Evolutionary conservation across 306 rosid species (phyloP).

Genomic region (Prunus dulcis): DNA sequence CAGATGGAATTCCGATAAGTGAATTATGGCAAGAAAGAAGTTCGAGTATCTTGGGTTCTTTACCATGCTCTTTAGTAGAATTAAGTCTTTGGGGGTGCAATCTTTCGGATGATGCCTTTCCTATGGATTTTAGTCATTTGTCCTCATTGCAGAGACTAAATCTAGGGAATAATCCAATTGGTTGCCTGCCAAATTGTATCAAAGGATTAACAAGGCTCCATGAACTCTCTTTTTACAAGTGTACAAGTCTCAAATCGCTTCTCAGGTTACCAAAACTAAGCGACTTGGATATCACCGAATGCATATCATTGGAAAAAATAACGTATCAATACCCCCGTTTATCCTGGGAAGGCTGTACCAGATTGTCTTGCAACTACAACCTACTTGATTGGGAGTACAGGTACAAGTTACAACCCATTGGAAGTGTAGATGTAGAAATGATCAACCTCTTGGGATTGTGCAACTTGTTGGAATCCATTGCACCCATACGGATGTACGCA

Average conservation of each 20-base stretch:
- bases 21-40: background rate
- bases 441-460: too few species aligned
- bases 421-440: too few species aligned
- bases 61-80: background rate
- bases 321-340: background rate
- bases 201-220: background rate
- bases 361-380: too few species aligned
- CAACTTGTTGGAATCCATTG: too few species aligned
- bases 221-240: too few species aligned
- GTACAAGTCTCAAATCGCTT: too few species aligned
- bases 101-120: background rate
- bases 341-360: too few species aligned
- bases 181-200: background rate
- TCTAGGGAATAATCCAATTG: background rate
- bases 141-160: background rate
- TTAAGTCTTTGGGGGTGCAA: background rate
- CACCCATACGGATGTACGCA: too few species aligned
- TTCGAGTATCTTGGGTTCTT: background rate
- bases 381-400: too few species aligned
- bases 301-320: background rate
- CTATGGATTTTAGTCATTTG: background rate
- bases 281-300: rapidly evolving
- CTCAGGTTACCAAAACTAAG: background rate
- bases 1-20: background rate
- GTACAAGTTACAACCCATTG: too few species aligned